Conservation (phyloP, 805 yeast species). For the Soucietia sequanensis region DNA sequence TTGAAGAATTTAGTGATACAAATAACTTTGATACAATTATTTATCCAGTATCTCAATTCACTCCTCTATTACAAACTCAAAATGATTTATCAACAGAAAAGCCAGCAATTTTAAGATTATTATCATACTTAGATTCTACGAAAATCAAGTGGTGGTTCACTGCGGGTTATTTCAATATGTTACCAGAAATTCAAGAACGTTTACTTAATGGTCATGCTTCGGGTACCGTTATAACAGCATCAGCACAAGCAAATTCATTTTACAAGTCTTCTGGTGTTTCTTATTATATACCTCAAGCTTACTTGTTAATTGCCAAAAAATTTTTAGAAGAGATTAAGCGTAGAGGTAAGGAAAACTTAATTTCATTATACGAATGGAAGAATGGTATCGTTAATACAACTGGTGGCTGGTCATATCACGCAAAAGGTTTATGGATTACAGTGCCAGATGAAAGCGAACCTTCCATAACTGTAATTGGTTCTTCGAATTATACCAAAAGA, state of each 20-base stretch:
- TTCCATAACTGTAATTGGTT: conserved; percentile 78
- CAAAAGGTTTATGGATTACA: conserved; percentile 89
- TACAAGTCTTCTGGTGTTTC: conserved; percentile 82
- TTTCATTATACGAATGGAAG: conserved; percentile 79
- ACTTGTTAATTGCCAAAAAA: conserved; percentile 67
- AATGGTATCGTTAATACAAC: conserved; percentile 78
- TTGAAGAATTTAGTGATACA: conserved; percentile 32
- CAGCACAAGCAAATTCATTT: conserved; percentile 93
- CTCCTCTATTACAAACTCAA: conserved; percentile 70
- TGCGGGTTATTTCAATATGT: conserved; percentile 95
- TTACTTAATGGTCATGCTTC: conserved; percentile 56
- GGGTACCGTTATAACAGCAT: conserved; percentile 83
- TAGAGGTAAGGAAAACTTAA: conserved; percentile 40
- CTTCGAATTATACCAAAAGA: conserved; percentile 89
- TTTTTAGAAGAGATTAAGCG: conserved; percentile 56
- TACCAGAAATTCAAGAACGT: conserved; percentile 62
- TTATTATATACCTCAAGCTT: conserved; percentile 81
- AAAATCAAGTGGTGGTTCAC: conserved; percentile 79
- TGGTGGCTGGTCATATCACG: conserved; percentile 96
- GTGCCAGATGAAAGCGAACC: conserved; percentile 60
- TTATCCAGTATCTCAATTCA: conserved; percentile 88
- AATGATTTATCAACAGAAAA: conserved; percentile 74
- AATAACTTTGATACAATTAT: conserved; percentile 58
- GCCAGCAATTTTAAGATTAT: conserved; percentile 59
- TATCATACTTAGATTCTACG: conserved; percentile 56